phyloP scores from a whole-genome alignment of 495 filamentous ascomycete species.

The Mycothermus thermophilus region DNA sequence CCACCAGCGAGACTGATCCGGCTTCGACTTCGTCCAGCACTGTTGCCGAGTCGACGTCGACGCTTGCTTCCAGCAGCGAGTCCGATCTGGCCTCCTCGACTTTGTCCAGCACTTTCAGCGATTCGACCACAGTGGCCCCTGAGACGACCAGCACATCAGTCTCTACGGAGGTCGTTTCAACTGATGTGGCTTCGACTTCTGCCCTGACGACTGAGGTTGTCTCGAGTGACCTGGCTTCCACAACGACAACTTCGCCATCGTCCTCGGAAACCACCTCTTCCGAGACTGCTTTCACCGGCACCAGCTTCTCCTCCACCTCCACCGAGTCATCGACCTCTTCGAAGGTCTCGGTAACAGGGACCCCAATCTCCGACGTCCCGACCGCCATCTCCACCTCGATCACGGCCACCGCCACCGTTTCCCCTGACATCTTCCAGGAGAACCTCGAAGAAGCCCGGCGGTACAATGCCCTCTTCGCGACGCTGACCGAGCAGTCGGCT shows the following conservation, averaged over 20 bases:
- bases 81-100: no score
- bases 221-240: background rate
- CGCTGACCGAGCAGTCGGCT: slow-evolving; percentile 22
- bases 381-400: slow-evolving; percentile 25
- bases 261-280: background rate
- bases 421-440: slow-evolving; percentile 17
- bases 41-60: no score
- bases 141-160: no score
- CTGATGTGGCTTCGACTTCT: background rate
- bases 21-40: background rate
- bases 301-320: background rate
- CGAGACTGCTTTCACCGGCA: background rate
- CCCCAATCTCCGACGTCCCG: slow-evolving; percentile 19
- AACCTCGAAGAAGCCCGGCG: slow-evolving; percentile 26
- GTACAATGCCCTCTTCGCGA: slow-evolving; percentile 26
- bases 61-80: background rate
- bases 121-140: no score
- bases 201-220: background rate
- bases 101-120: no score
- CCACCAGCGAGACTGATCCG: background rate
- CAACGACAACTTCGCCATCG: background rate
- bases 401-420: slow-evolving; percentile 20
- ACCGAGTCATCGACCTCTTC: background rate
- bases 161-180: background rate
- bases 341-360: slow-evolving; percentile 10